A percentile compares a stretch with the other conserved stretches of the same genome.
Conservation (phyloP, 768 basidiomycete species). For the Leucocoprinus leucothites region DNA sequence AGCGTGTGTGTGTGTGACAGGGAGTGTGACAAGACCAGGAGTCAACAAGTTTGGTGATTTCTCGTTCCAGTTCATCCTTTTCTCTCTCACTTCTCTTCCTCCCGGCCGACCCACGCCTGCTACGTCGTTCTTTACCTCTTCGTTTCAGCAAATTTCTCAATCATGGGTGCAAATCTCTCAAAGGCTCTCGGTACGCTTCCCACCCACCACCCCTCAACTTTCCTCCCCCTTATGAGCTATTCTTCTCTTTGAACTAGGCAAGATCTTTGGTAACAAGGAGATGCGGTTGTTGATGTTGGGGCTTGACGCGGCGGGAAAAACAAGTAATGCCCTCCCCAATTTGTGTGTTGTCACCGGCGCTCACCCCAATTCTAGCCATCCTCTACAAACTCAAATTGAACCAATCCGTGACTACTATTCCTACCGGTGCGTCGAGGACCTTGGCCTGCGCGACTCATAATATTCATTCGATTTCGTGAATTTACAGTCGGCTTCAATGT, state of each 20-base stretch:
- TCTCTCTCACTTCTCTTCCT: constrained; percentile 16
- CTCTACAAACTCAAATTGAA: constrained; percentile 99
- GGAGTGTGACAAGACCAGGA: not conserved
- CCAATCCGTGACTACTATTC: constrained; percentile 98
- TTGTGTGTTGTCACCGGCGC: not conserved
- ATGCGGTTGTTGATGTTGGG: constrained; percentile 98
- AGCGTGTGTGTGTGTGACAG: constrained; percentile 2
- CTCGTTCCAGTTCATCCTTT: constrained; percentile 15
- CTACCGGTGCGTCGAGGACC: constrained; percentile 63
- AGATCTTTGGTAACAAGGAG: constrained; percentile 98
- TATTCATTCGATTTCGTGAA: constrained; percentile 7
- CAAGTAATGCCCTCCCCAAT: constrained; percentile 63
- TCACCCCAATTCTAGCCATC: constrained; percentile 60
- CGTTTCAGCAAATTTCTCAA: constrained; percentile 26
- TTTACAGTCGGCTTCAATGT: constrained; percentile 93
- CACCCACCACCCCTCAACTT: constrained; percentile 14
- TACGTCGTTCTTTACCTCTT: constrained; percentile 64
- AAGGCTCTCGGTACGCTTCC: constrained; percentile 67
- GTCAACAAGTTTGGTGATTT: not conserved
- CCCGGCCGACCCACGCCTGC: constrained; percentile 19
- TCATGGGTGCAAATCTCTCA: constrained; percentile 86
- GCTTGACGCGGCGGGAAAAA: constrained; percentile 97
- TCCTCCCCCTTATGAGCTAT: constrained; percentile 7
- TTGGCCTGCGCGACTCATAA: not conserved
- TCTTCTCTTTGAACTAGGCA: constrained; percentile 48